Evolutionary conservation across 768 basidiomycete species (phyloP).

Genomic region (Panellus pusillus): DNA sequence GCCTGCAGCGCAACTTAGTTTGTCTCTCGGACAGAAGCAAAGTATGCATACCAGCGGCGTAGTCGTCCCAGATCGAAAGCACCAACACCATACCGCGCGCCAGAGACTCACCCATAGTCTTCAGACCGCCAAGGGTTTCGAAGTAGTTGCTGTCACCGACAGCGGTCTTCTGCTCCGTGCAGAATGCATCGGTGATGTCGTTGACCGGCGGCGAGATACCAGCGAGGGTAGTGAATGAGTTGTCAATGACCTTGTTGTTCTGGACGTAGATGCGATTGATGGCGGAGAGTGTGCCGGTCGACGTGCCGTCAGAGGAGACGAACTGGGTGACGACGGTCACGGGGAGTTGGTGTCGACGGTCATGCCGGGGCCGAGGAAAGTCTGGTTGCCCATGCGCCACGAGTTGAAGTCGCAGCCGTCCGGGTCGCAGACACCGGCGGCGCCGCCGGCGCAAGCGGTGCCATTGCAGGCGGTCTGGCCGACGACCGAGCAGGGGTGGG

Average conservation of each 20-base stretch:
- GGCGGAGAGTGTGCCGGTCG: conserved; percentile 39
- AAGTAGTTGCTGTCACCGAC: conserved; percentile 48
- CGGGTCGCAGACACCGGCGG: conserved; percentile 47
- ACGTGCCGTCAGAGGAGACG: conserved; percentile 38
- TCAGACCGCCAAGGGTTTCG: conserved; percentile 40
- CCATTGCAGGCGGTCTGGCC: conserved; percentile 44
- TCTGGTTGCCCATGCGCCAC: conserved; percentile 47
- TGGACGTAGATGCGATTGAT: conserved; percentile 48
- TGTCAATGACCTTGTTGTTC: conserved; percentile 42
- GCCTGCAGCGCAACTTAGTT: conserved; percentile 13
- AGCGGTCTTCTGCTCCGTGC: conserved; percentile 40
- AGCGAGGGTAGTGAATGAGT: conserved; percentile 37
- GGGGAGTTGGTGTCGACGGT: conserved; percentile 48
- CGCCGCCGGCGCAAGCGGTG: conserved; percentile 34
- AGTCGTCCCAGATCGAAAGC: conserved; percentile 44
- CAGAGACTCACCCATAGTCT: conserved; percentile 36
- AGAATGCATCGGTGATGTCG: conserved; percentile 43
- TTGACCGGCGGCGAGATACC: conserved; percentile 33
- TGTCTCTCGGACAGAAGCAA: conserved; percentile 23
- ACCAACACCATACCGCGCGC: conserved; percentile 44
- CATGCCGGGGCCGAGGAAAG: conserved; percentile 46
- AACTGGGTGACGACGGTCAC: conserved; percentile 60
- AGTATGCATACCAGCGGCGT: conserved; percentile 36
- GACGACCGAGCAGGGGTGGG: conserved; percentile 47
- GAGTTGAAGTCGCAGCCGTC: conserved; percentile 66